Conservation (phyloP, 306 rosid genomes). For the Psophocarpus tetragonolobus region DNA sequence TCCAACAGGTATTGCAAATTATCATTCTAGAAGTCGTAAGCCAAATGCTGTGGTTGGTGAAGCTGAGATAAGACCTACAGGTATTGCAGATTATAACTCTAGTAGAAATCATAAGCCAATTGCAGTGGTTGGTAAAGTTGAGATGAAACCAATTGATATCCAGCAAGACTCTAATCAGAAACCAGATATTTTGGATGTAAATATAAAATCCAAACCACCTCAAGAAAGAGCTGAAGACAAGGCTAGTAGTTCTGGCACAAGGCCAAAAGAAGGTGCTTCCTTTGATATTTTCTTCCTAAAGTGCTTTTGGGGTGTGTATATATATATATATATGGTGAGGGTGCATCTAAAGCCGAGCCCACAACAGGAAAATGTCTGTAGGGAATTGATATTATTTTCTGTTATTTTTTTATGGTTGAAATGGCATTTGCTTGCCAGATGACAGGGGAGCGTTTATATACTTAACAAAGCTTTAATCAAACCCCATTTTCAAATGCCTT, state of each 20-base stretch:
- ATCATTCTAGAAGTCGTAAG: constrained; percentile 43
- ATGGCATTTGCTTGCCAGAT: constrained; percentile 1
- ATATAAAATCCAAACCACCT: constrained; percentile 33
- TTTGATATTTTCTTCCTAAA: constrained; percentile 12
- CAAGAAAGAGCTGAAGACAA: constrained; percentile 62
- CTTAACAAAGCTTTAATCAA: neutral
- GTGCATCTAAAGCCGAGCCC: constrained; percentile 13
- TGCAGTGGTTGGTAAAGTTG: constrained; percentile 37
- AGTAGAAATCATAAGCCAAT: constrained; percentile 44
- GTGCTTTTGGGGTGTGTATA: constrained; percentile 7
- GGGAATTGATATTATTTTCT: neutral
- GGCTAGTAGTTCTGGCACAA: constrained; percentile 69
- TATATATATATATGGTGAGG: constrained; percentile 10
- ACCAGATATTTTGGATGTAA: constrained; percentile 30
- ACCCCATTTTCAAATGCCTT: neutral
- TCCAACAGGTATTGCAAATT: constrained; percentile 46
- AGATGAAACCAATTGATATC: constrained; percentile 39
- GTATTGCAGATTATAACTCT: constrained; percentile 36
- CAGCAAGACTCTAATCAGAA: constrained; percentile 41
- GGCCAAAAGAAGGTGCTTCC: constrained; percentile 87
- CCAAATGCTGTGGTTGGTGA: constrained; percentile 37
- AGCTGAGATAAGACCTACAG: constrained; percentile 46
- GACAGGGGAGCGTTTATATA: constrained; percentile 10
- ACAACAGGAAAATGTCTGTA: neutral
- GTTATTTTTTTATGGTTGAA: neutral